A percentile compares a stretch with the other conserved stretches of the same genome.
phyloP scores from a whole-genome alignment of 306 rosid genomes.

The Trifolium pratense region DNA sequence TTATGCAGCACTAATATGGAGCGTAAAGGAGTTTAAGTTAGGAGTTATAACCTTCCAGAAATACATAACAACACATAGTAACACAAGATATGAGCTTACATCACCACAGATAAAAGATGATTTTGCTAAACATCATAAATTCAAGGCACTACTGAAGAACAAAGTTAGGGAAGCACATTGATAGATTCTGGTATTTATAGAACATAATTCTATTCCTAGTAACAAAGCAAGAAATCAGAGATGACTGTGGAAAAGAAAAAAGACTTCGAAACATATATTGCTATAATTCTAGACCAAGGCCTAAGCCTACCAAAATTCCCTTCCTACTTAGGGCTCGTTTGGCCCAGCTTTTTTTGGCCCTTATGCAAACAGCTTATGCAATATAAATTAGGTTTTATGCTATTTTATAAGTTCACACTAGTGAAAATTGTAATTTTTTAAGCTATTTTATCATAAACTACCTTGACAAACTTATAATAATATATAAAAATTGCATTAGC shows the following conservation, averaged over 20 bases:
- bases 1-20: slow-evolving; percentile 27
- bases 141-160: slow-evolving; percentile 3
- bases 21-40: background rate
- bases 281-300: background rate
- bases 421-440: too few species aligned
- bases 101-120: slow-evolving; percentile 24
- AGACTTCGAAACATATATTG: background rate
- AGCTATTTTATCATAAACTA: too few species aligned
- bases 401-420: too few species aligned
- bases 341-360: too few species aligned
- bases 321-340: too few species aligned
- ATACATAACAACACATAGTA: slow-evolving; percentile 9
- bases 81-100: slow-evolving; percentile 5
- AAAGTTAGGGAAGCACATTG: background rate
- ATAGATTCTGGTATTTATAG: background rate
- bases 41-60: slow-evolving; percentile 2
- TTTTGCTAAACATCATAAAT: background rate
- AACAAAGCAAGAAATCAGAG: background rate
- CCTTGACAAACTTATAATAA: too few species aligned
- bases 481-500: too few species aligned
- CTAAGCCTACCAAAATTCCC: background rate
- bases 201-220: background rate
- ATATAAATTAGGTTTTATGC: too few species aligned
- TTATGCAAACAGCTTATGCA: too few species aligned
- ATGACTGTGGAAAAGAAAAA: background rate